These are phyloP conservation scores for Oryza officinalis DNA, from an alignment of 176 grass and related monocot species.

Conservation along the genomic window DNA sequence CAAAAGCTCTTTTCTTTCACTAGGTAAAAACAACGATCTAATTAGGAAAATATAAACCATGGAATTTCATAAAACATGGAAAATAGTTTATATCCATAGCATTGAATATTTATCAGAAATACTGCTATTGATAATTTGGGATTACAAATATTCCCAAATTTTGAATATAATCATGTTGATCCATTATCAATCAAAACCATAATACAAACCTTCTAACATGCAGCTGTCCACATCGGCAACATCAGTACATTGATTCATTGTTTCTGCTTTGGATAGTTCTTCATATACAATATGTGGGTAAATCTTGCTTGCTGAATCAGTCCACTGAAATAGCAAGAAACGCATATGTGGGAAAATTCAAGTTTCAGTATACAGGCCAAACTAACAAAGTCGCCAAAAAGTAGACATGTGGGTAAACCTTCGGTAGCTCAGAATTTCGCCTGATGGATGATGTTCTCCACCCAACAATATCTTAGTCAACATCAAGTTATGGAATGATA, in stretches of 20 bases:
- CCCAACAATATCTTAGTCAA: conserved; percentile 88
- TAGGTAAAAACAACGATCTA: neutral
- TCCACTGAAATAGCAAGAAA: conserved; percentile 56
- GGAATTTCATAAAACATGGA: conserved; percentile 5
- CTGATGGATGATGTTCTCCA: conserved; percentile 99
- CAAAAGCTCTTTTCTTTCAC: conserved; percentile 1
- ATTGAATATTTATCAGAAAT: conserved; percentile 5
- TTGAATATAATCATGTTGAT: neutral
- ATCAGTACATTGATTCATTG: conserved; percentile 46
- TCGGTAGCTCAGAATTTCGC: conserved; percentile 75
- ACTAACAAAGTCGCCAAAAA: conserved; percentile 29
- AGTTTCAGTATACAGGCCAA: neutral
- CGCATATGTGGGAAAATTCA: neutral
- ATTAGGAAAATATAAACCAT: neutral
- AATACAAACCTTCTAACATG: conserved; percentile 71
- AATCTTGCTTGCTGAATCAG: conserved; percentile 58
- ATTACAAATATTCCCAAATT: neutral
- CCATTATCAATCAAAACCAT: neutral
- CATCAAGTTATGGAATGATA: conserved; percentile 52
- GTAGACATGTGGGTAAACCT: conserved; percentile 42
- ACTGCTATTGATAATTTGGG: neutral
- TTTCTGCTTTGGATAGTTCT: conserved; percentile 73
- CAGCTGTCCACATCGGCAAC: conserved; percentile 41
- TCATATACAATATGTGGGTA: conserved; percentile 96
- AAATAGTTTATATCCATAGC: neutral